Conservation (phyloP, 2,329 filamentous ascomycete genomes). For the Botrytis cinerea region DNA sequence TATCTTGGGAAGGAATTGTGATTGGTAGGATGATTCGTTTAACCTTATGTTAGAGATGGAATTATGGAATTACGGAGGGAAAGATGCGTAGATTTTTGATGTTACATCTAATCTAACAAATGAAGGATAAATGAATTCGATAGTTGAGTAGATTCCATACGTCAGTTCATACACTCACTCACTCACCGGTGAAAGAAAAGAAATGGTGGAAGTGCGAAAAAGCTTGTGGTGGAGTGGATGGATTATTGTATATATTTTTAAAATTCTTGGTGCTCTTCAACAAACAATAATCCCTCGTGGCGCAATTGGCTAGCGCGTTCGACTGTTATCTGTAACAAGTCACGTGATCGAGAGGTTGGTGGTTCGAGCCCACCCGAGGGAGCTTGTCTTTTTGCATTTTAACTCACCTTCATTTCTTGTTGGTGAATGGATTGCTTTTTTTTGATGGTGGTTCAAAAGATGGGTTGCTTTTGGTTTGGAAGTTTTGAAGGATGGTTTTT, state of each 20-base stretch:
- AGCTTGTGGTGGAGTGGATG: too few relatives aligned
- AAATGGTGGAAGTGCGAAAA: not conserved
- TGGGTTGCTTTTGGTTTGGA: not conserved
- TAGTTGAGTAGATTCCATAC: too few relatives aligned
- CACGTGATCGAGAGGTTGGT: conserved; percentile 13
- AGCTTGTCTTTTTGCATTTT: not conserved
- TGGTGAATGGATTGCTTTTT: not conserved
- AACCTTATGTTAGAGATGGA: too few relatives aligned
- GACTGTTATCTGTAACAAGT: not conserved
- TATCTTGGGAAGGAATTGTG: too few relatives aligned
- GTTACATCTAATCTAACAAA: too few relatives aligned
- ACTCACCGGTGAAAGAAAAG: too few relatives aligned
- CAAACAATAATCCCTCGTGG: conserved; percentile 4
- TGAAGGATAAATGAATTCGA: too few relatives aligned
- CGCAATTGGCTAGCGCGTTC: conserved; percentile 18
- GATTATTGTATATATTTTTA: not conserved
- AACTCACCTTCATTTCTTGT: too few relatives aligned
- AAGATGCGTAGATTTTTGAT: too few relatives aligned
- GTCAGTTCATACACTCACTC: too few relatives aligned
- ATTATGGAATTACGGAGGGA: too few relatives aligned
- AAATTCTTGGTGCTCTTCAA: rapidly evolving
- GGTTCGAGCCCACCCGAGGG: conserved; percentile 21
- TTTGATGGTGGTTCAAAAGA: not conserved
- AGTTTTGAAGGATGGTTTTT: not conserved
- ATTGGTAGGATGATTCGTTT: too few relatives aligned